Conservation (phyloP, 179 eudicot genomes). For the Camellia oleifera region DNA sequence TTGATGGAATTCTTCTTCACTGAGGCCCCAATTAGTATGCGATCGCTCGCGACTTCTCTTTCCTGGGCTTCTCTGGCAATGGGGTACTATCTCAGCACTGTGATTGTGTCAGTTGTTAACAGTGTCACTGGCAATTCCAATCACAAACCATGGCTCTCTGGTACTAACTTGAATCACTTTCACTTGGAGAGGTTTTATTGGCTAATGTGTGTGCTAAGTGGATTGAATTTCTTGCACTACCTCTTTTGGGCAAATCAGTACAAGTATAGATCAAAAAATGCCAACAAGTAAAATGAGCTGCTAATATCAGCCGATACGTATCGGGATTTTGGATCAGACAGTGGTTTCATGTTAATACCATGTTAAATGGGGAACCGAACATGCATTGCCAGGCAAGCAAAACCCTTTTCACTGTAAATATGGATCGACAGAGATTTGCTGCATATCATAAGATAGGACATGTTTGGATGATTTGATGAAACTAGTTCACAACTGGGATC, state of each 20-base stretch:
- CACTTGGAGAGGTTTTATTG: constrained; percentile 70
- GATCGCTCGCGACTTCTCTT: constrained; percentile 72
- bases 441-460: neutral
- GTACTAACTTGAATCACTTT: constrained; percentile 54
- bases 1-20: constrained; percentile 78
- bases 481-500: no score
- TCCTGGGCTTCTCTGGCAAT: constrained; percentile 67
- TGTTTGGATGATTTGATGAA: neutral
- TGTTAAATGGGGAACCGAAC: neutral
- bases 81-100: constrained; percentile 74
- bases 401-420: neutral
- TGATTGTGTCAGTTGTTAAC: constrained; percentile 59
- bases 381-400: neutral
- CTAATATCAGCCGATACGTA: no score
- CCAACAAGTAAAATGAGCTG: neutral
- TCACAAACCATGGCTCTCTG: constrained; percentile 54
- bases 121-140: constrained; percentile 34
- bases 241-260: constrained; percentile 67
- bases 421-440: neutral
- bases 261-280: constrained; percentile 54
- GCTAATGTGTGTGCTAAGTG: constrained; percentile 68
- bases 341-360: neutral
- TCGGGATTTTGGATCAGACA: no score
- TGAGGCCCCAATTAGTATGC: constrained; percentile 69
- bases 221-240: constrained; percentile 61